phyloP scores from a whole-genome alignment of 2,329 filamentous ascomycete species.

The Cladophialophora chaetospira region DNA sequence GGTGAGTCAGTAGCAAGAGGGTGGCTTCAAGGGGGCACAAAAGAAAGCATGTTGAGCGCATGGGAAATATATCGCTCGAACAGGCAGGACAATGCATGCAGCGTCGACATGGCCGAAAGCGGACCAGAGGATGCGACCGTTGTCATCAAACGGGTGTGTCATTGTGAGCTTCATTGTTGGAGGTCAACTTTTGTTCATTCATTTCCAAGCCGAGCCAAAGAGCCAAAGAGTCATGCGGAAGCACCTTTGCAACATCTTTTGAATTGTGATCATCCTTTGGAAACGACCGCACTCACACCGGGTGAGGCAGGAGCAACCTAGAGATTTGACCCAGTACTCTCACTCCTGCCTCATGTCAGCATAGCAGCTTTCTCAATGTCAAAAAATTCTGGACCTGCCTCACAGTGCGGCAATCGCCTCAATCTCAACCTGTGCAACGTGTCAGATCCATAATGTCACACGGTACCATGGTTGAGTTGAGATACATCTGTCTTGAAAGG shows the following conservation, averaged over 20 bases:
- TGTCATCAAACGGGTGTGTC: constrained; percentile 16
- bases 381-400: constrained; percentile 19
- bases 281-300: too few relatives aligned
- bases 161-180: background rate
- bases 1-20: background rate
- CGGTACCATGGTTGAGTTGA: too few relatives aligned
- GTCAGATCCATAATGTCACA: too few relatives aligned
- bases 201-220: background rate
- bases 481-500: constrained; percentile 33
- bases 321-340: constrained; percentile 21
- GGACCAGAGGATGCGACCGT: constrained; percentile 12
- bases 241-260: background rate
- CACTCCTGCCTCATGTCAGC: constrained; percentile 1
- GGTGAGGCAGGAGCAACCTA: constrained; percentile 5
- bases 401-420: constrained; percentile 33
- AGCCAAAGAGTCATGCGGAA: background rate
- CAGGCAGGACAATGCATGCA: constrained; percentile 9
- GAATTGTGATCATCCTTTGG: too few relatives aligned
- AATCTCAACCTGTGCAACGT: constrained; percentile 30
- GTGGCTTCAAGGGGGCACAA: background rate
- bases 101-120: constrained; percentile 8
- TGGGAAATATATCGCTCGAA: constrained; percentile 10
- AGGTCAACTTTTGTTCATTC: background rate
- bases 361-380: background rate
- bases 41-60: background rate